phyloP scores from a whole-genome alignment of 768 basidiomycete species.

The Rickenella mellea region DNA sequence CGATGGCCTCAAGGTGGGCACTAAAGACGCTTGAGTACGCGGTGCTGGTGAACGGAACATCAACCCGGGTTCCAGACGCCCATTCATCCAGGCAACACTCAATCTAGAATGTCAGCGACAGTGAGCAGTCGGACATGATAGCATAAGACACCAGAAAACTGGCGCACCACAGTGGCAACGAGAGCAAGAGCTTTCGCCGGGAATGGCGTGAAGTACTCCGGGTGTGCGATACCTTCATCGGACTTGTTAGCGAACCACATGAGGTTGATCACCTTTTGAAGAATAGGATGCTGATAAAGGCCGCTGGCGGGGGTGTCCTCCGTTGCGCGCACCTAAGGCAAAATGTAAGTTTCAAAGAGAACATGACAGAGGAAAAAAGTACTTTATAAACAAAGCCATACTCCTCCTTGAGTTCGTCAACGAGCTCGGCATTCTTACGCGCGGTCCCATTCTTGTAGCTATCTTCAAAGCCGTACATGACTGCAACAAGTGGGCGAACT shows the following conservation, averaged over 20 bases:
- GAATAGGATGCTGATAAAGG: conserved; percentile 16
- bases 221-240: conserved; percentile 17
- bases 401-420: conserved; percentile 14
- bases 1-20: too few species aligned
- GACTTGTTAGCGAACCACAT: conserved; percentile 18
- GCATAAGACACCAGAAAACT: too few species aligned
- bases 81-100: too few species aligned
- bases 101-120: too few species aligned
- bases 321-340: background rate
- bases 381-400: conserved; percentile 13
- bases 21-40: too few species aligned
- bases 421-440: conserved; percentile 9
- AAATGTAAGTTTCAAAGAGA: conserved; percentile 2
- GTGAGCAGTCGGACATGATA: too few species aligned
- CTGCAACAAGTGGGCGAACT: background rate
- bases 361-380: background rate
- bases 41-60: too few species aligned
- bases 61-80: too few species aligned
- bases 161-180: too few species aligned
- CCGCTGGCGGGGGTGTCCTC: too few species aligned
- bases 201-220: conserved; percentile 17
- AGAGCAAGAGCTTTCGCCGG: too few species aligned
- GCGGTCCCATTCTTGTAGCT: conserved; percentile 8
- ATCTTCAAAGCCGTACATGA: conserved; percentile 2
- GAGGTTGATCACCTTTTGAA: conserved; percentile 15